Base-by-base conservation (phyloP, 83 land plant genomes). In the Thuja plicata region DNA sequence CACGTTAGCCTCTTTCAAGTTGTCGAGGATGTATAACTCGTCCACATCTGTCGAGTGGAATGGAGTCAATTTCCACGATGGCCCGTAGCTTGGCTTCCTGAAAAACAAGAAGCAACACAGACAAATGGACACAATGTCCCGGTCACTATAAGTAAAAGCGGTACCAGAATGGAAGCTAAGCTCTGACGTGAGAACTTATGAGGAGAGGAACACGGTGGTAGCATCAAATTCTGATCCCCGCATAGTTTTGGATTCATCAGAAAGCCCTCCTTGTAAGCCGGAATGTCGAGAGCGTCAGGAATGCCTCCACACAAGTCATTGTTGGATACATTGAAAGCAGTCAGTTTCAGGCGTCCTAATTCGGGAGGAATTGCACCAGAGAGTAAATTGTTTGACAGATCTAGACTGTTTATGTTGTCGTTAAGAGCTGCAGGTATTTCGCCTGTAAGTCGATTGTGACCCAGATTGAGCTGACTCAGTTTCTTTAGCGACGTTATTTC, bases 281-380 rank as follows among this genome's bases (percentile, higher is more conserved):
- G 11, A 48, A 85, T 89, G 24, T 84, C 87, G 1, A 90, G 79
- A 11, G 27, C 52, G 27, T 30, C n/a, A 0, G 90, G 93, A 60
- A 90, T 71, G 37, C 5, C 0, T 32, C 94, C 94, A 12, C 62
- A 43, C 6, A 93, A 86, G 4, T 35, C 24, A 55, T 92, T 92
- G 79, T 76, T 60, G 12, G 92, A 90, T 10, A 92, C 80, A 87
- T 92, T 92, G 52, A 92, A 90, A 11, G 27, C 21, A 3, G 50
- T 50, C 13, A 8, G 88, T 3, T 15, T 87, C 52, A 89, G n/a
- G 35, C 34, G 2, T 27, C 86, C 91, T 4, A 92, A 70, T 77
- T 83, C 57, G 34, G 86, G 16, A 40, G 92, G 92, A 16, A 92
- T 90, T 48, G 45, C 60, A 2, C 93, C 93, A 50, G 77, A 88